These are phyloP conservation scores for Erucastrum elatum DNA, from an alignment of 345 rosid genomes.

Conservation along the genomic window DNA sequence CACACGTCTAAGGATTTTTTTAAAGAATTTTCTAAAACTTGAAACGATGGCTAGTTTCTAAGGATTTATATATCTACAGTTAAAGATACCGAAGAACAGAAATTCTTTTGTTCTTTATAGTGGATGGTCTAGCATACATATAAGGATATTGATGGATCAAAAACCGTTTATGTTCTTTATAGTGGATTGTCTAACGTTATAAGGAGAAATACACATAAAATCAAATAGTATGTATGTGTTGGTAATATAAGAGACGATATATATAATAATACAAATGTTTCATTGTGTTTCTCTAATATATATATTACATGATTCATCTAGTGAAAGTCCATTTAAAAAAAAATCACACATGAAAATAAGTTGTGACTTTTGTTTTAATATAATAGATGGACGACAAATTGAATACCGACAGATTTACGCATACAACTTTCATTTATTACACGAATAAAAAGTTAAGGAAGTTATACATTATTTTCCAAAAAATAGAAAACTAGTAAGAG, in stretches of 20 bases:
- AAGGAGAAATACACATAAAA: too few relatives aligned
- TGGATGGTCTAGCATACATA: too few relatives aligned
- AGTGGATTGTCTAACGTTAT: constrained; percentile 23
- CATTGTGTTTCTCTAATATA: not conserved
- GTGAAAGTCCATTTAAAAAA: too few relatives aligned
- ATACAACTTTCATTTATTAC: not conserved
- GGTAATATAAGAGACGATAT: not conserved
- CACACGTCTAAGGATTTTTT: not conserved
- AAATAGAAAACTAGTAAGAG: not conserved
- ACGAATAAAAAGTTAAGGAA: not conserved
- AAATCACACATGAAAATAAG: too few relatives aligned
- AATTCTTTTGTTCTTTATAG: too few relatives aligned
- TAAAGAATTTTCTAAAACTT: too few relatives aligned
- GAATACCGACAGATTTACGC: not conserved
- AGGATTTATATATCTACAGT: too few relatives aligned
- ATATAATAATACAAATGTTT: too few relatives aligned
- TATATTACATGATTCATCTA: not conserved
- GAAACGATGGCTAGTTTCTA: too few relatives aligned
- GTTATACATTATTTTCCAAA: not conserved
- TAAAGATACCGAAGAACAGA: too few relatives aligned
- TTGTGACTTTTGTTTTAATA: too few relatives aligned
- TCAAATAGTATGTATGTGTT: not conserved
- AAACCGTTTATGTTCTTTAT: not conserved
- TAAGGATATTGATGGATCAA: not conserved
- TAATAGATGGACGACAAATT: constrained; percentile 18